Evolutionary conservation across 2,329 filamentous ascomycete genomes (phyloP).

Genomic region (Sporothrix euskadiensis): DNA sequence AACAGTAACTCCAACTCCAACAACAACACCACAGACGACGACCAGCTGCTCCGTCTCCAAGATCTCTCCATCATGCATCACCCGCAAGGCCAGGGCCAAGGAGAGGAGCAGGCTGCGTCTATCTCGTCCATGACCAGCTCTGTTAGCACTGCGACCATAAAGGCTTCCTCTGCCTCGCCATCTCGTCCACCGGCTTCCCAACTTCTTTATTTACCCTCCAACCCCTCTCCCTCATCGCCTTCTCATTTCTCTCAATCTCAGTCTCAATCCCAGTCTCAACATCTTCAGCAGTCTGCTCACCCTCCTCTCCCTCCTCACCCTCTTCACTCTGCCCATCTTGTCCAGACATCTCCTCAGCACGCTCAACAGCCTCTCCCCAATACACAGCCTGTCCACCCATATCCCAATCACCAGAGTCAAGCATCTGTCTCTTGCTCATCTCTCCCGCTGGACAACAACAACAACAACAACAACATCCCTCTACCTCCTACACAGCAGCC

Average conservation of each 20-base stretch:
- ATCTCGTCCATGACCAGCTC: constrained; percentile 24
- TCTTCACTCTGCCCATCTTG: constrained; percentile 28
- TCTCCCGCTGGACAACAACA: constrained; percentile 6
- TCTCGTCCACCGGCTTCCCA: constrained; percentile 16
- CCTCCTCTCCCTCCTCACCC: background rate
- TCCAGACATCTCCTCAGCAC: background rate
- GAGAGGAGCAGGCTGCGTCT: background rate
- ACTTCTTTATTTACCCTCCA: constrained; percentile 25
- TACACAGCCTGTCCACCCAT: constrained; percentile 7
- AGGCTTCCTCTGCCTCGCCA: constrained; percentile 13
- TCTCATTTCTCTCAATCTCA: constrained; percentile 23
- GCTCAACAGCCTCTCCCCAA: constrained; percentile 2
- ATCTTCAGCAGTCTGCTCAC: constrained; percentile 29
- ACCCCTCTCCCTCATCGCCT: constrained; percentile 23
- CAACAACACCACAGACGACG: constrained; percentile 32
- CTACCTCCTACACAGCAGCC: constrained; percentile 7
- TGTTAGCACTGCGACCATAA: constrained; percentile 29
- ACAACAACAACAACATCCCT: background rate
- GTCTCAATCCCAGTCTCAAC: constrained; percentile 2
- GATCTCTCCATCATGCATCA: constrained; percentile 37
- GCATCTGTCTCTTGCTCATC: constrained; percentile 29
- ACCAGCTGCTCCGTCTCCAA: constrained; percentile 40
- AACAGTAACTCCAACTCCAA: background rate
- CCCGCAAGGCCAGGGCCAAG: background rate
- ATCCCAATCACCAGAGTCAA: background rate